A percentile compares a stretch with the other conserved stretches of the same genome.
These are phyloP conservation scores for Glycyrrhiza uralensis DNA, from an alignment of 306 rosid species.

Conservation along the genomic window DNA sequence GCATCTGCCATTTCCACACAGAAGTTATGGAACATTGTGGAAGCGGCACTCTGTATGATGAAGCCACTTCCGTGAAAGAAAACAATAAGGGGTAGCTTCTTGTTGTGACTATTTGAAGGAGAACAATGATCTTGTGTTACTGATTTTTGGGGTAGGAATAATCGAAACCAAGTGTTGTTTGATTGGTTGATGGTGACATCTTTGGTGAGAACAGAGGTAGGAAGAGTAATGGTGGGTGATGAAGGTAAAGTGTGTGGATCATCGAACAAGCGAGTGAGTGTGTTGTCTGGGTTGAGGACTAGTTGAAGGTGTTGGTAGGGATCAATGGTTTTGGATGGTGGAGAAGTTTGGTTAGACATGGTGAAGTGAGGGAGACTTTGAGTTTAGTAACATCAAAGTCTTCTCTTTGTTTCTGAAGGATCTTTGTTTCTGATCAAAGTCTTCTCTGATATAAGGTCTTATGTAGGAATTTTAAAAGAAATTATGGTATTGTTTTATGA, in stretches of 20 bases:
- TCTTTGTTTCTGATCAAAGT: too few relatives aligned
- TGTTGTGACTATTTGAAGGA: not conserved
- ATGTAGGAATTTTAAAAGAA: too few relatives aligned
- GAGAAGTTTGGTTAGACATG: not conserved
- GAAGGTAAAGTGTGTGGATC: not conserved
- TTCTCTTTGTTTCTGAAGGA: too few relatives aligned
- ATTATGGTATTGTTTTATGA: too few relatives aligned
- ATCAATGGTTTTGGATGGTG: not conserved
- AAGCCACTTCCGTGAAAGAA: not conserved
- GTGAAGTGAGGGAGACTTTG: too few relatives aligned
- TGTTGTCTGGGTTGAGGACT: not conserved
- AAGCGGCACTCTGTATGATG: slow-evolving; percentile 16
- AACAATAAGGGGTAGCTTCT: not conserved
- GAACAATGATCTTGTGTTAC: too few relatives aligned
- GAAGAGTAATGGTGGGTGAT: not conserved
- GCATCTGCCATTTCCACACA: slow-evolving; percentile 16
- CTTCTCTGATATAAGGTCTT: too few relatives aligned
- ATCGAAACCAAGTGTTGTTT: not conserved
- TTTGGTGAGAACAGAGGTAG: not conserved
- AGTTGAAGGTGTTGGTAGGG: not conserved
- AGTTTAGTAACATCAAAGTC: too few relatives aligned
- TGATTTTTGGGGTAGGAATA: not conserved
- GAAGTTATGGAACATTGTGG: slow-evolving; percentile 26
- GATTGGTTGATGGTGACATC: not conserved
- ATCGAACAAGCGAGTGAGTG: not conserved